Base-by-base conservation (phyloP, 1,284 basidiomycete genomes). In the Chalciporus piperatoides region DNA sequence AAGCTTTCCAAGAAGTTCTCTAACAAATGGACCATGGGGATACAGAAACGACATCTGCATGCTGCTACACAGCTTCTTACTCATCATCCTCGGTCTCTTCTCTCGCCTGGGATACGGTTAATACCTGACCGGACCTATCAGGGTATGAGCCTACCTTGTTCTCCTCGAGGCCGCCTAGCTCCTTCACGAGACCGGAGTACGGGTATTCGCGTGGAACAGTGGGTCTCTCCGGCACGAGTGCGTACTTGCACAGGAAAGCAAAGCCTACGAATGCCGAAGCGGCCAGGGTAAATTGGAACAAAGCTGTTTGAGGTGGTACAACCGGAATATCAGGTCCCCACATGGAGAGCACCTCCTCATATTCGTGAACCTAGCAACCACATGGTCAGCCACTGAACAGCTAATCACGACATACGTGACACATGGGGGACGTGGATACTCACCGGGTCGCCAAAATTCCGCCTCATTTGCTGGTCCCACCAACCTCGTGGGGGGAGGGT, bases 381-480 rank as follows among this genome's bases (percentile, higher is more conserved):
- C 45, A 49, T 44, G 51, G 51, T 67, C 52, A 54, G 54, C 44
- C 39, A 37, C 17, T 12, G 17, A 44, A 41, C 28, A 44, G 33
- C 35, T 36, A 41, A 28, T 36, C 10, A 17, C 35, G 11, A 32
- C 35, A 23, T 48, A 48, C 38, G 41, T 41, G 21, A 50, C 8
- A 35, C 43, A 21, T 23, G 24, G 46, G 46, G 28, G 48, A 25
- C 15, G 27, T 19, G 61, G 68, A 37, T 4, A 72, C 80, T 62
- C 61, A 93, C 92, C 17, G 85, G 75, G 61, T 95, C 92, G 44
- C 86, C 89, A 71, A 85, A 88, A 70, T 95, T 93, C 56, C 89
- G 81, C 57, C 92, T 77, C 75, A 89, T 81, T 65, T 91, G 84
- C 39, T 68, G 63, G 68, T 95, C 91, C 71, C 89, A 82, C 91